Evolutionary conservation across 129 eudicot genomes (phyloP).

Genomic region (Heracleum sosnowskyi): DNA sequence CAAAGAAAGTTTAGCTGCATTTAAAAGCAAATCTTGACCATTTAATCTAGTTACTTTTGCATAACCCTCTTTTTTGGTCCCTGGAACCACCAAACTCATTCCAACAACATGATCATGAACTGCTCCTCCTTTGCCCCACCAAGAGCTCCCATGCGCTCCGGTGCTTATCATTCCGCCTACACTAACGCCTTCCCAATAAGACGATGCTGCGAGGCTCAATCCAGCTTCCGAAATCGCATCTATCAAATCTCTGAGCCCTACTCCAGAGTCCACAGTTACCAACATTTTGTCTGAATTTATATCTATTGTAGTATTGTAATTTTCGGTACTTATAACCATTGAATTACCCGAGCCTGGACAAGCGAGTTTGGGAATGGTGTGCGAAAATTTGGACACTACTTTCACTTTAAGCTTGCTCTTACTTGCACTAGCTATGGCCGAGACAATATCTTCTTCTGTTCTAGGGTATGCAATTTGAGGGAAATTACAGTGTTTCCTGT

Average conservation of each 20-base stretch:
- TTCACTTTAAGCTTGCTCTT: constrained; percentile 46
- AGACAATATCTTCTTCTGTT: constrained; percentile 52
- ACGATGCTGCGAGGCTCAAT: constrained; percentile 60
- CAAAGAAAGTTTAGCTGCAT: constrained; percentile 69
- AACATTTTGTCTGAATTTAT: constrained; percentile 24
- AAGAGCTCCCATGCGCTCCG: constrained; percentile 91
- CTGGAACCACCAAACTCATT: constrained; percentile 47
- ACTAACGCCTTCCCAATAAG: constrained; percentile 93
- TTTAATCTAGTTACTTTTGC: constrained; percentile 48
- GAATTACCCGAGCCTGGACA: constrained; percentile 35
- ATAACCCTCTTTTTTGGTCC: constrained; percentile 32
- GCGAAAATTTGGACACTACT: constrained; percentile 71
- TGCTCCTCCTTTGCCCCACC: constrained; percentile 77
- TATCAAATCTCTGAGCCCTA: constrained; percentile 45
- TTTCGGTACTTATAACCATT: constrained; percentile 53
- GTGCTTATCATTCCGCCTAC: constrained; percentile 59
- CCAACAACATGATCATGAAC: constrained; percentile 35
- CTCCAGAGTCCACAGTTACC: constrained; percentile 75
- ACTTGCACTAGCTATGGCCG: constrained; percentile 47
- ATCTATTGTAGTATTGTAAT: constrained; percentile 31
- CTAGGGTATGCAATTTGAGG: constrained; percentile 43
- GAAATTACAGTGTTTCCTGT: constrained; percentile 48
- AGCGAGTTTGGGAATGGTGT: constrained; percentile 74
- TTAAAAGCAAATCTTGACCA: constrained; percentile 25
- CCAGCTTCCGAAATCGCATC: constrained; percentile 40